These are phyloP conservation scores for Suillus fuscotomentosus DNA, from an alignment of 768 basidiomycete species.

Conservation along the genomic window DNA sequence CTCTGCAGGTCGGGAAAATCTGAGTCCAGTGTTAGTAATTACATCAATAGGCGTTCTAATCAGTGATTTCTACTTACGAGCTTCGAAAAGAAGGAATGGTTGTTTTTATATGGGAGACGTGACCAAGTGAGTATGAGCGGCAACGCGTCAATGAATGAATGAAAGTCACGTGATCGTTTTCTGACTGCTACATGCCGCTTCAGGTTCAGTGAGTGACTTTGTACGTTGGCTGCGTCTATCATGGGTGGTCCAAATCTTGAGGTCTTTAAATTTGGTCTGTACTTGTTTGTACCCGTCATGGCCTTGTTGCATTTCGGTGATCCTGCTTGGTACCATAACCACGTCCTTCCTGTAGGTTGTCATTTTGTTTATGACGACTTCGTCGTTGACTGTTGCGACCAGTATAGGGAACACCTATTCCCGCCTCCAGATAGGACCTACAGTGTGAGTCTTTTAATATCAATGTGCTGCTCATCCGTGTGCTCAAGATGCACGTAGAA, in stretches of 20 bases:
- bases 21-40: background rate
- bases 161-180: background rate
- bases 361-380: background rate
- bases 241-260: conserved; percentile 84
- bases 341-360: conserved; percentile 70
- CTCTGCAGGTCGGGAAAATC: background rate
- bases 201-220: background rate
- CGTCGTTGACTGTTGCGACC: background rate
- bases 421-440: conserved; percentile 57
- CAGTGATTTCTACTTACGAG: background rate
- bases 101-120: background rate
- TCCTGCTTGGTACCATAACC: conserved; percentile 78
- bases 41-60: background rate
- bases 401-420: conserved; percentile 77
- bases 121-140: background rate
- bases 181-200: background rate
- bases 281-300: conserved; percentile 80
- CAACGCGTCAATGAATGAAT: background rate
- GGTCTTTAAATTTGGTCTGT: conserved; percentile 86
- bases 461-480: background rate
- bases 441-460: conserved; percentile 34
- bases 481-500: conserved; percentile 34
- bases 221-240: conserved; percentile 3
- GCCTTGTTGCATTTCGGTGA: conserved; percentile 86
- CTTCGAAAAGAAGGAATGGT: background rate